phyloP scores from a whole-genome alignment of 2,329 filamentous ascomycete genomes.

The Dactylellina leptospora region DNA sequence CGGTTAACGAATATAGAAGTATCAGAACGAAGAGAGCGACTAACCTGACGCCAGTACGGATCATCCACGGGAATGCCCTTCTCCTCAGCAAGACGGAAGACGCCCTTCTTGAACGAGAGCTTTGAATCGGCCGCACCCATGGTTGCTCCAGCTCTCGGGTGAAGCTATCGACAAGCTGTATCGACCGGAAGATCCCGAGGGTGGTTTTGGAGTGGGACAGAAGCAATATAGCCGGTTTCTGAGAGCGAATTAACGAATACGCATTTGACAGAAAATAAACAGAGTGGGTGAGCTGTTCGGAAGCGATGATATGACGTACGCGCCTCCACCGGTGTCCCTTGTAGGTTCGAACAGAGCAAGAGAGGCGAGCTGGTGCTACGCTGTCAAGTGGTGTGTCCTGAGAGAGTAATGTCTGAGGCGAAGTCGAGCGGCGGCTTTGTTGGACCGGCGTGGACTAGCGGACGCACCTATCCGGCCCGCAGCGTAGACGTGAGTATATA shows the following conservation, averaged over 20 bases:
- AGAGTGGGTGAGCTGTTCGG: background rate
- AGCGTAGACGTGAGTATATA: too few species aligned
- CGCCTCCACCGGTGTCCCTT: too few species aligned
- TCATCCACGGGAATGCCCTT: slow-evolving; percentile 84
- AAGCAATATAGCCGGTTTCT: slow-evolving; percentile 13
- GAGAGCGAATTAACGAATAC: slow-evolving; percentile 1
- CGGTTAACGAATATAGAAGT: background rate
- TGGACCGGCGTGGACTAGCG: too few species aligned
- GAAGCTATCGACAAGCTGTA: background rate
- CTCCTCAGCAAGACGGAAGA: slow-evolving; percentile 94
- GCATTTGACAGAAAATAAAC: background rate
- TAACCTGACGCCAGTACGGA: slow-evolving; percentile 88
- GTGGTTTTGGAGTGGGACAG: background rate
- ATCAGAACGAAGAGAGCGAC: slow-evolving; percentile 59
- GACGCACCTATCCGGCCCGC: too few species aligned
- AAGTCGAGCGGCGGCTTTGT: too few species aligned
- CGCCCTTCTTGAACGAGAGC: slow-evolving; percentile 97
- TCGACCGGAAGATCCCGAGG: slow-evolving; percentile 19
- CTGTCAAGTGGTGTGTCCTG: too few species aligned
- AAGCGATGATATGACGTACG: slow-evolving; percentile 35
- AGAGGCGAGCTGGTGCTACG: background rate
- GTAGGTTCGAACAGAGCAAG: too few species aligned
- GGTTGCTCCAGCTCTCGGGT: slow-evolving; percentile 53
- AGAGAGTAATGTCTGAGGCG: too few species aligned
- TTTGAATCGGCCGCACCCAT: slow-evolving; percentile 99